phyloP scores from a whole-genome alignment of 805 yeast genomes.

The Danielozyma ontarioensis region DNA sequence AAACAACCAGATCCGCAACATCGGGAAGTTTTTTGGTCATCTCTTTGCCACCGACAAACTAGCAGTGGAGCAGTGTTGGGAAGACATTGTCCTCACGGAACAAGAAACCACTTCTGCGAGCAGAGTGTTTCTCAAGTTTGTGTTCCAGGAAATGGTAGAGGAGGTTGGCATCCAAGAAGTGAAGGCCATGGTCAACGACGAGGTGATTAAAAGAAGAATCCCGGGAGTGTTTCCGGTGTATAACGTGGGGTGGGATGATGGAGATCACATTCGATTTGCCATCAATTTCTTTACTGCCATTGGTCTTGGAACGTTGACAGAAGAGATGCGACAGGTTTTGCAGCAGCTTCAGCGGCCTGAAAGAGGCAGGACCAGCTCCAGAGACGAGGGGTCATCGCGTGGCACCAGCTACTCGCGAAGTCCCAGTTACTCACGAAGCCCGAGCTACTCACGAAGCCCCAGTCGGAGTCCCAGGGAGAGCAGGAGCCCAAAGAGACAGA shows the following conservation, averaged over 20 bases:
- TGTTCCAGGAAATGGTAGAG: constrained; percentile 73
- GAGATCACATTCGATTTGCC: constrained; percentile 62
- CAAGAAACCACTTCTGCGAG: constrained; percentile 71
- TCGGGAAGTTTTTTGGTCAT: constrained; percentile 86
- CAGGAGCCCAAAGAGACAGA: too few species aligned
- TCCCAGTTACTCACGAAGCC: constrained; percentile 9
- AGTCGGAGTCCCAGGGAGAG: too few species aligned
- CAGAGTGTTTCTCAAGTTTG: constrained; percentile 73
- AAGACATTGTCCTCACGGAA: constrained; percentile 57
- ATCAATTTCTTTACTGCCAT: constrained; percentile 93
- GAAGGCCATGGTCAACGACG: constrained; percentile 42
- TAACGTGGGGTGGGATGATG: constrained; percentile 25
- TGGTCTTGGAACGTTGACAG: constrained; percentile 80
- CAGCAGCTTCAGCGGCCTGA: constrained; percentile 22
- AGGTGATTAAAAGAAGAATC: constrained; percentile 43
- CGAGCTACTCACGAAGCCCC: constrained; percentile 2
- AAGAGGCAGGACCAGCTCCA: constrained; percentile 7
- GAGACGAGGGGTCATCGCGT: constrained; percentile 5
- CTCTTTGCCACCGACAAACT: constrained; percentile 65
- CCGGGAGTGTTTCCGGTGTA: constrained; percentile 60
- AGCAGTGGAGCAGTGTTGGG: constrained; percentile 54
- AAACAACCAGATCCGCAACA: constrained; percentile 66
- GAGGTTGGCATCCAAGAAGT: constrained; percentile 63
- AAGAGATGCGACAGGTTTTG: constrained; percentile 63
- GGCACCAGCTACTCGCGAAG: constrained; percentile 13